A percentile compares a stretch with the other conserved stretches of the same genome.
phyloP scores from a whole-genome alignment of 2,329 filamentous ascomycete genomes.

The Botryosphaeria dothidea region DNA sequence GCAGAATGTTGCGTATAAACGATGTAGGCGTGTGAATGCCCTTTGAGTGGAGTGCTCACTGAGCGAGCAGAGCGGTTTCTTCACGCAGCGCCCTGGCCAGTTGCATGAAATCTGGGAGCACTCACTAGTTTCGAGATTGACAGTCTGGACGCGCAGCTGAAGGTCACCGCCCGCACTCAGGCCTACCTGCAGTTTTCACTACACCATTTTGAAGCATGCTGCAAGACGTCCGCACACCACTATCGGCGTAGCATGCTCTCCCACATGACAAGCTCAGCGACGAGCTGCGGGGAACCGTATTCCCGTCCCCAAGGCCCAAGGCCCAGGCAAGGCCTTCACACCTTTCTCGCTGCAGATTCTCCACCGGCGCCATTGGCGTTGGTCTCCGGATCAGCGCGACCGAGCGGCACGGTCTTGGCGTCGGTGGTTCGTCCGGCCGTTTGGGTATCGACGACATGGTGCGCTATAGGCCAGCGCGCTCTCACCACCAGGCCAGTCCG shows the following conservation, averaged over 20 bases:
- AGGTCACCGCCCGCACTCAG: background rate
- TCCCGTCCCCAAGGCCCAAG: background rate
- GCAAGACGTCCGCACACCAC: background rate
- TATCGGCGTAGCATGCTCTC: background rate
- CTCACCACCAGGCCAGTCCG: background rate
- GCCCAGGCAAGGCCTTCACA: constrained; percentile 1
- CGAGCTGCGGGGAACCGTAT: background rate
- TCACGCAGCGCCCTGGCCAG: background rate
- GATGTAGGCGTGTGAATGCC: background rate
- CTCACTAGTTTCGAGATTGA: background rate
- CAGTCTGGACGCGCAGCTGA: background rate
- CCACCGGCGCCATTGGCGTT: constrained; percentile 8
- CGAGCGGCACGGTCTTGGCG: constrained; percentile 5
- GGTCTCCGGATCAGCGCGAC: constrained; percentile 15
- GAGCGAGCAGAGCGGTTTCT: background rate
- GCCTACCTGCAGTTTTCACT: background rate
- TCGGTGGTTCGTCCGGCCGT: constrained; percentile 3
- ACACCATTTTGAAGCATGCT: background rate
- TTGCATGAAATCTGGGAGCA: constrained; percentile 1
- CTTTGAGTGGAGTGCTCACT: background rate
- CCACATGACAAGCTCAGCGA: background rate
- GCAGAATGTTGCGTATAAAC: background rate
- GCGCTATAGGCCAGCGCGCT: background rate
- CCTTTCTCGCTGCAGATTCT: background rate
- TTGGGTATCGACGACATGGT: background rate